Conservation (phyloP, 192 early-diverging fungal species). For the Dispira simplex region DNA sequence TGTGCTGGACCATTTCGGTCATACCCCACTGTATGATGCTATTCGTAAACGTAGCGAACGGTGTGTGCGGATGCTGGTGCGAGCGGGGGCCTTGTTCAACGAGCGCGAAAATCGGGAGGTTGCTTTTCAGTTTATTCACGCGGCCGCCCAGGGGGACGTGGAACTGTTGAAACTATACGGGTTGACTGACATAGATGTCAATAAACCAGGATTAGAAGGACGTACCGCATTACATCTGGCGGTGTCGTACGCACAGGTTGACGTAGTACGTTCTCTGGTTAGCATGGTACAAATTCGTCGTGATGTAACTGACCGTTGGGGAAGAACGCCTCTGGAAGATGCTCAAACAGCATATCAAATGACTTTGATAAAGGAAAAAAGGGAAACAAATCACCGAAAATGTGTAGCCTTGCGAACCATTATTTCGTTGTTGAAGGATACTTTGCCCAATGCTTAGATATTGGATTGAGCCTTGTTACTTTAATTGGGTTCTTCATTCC, state of each 20-base stretch:
- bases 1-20: conserved; percentile 70
- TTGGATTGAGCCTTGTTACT: too few relatives aligned
- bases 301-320: conserved; percentile 31
- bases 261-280: conserved; percentile 27
- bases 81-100: conserved; percentile 81
- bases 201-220: conserved; percentile 39
- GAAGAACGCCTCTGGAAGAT: conserved; percentile 37
- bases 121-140: conserved; percentile 28
- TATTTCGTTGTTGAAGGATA: too few relatives aligned
- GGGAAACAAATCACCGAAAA: too few relatives aligned
- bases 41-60: conserved; percentile 40
- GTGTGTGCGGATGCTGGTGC: conserved; percentile 46
- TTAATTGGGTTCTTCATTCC: too few relatives aligned
- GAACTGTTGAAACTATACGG: conserved; percentile 34
- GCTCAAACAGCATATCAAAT: conserved; percentile 13
- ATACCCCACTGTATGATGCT: conserved; percentile 81
- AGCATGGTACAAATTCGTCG: conserved; percentile 25
- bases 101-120: conserved; percentile 65
- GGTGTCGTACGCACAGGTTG: conserved; percentile 26
- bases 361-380: too few relatives aligned
- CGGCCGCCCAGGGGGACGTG: conserved; percentile 27
- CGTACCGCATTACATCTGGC: conserved; percentile 51
- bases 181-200: conserved; percentile 50
- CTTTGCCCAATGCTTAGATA: too few relatives aligned
- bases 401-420: too few relatives aligned